Evolutionary conservation across 352 stramenopile species (phyloP), one percentile per base, ranked within the genome.

Genomic region (Hyaloperonospora brassicae): DNA sequence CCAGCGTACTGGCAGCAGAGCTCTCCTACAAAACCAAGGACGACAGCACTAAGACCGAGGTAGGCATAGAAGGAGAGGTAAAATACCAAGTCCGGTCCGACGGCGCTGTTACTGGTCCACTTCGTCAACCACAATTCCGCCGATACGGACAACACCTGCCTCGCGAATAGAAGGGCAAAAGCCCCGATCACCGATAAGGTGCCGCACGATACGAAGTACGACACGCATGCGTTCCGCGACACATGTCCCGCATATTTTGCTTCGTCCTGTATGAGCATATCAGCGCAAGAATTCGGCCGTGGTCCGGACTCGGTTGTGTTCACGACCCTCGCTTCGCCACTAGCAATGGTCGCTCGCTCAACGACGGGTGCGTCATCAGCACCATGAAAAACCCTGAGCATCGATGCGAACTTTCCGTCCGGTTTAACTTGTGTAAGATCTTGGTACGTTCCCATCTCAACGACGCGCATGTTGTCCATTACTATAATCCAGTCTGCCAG

Each of bases 401-500:
- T 72, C 36, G 57, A 64, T 8, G 72, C 63, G 40, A 86, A 71
- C 34, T 68, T 65, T 0, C 76, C 73, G 40, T 74, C 47, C 0
- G 69, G 72, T 11, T 68, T 64, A 1, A 61, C 48, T 25, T 57
- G 61, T 11, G 63, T 76, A 6, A 88, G 46, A 5, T 85, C 66
- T 7, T 78, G 39, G 50, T 78, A 86, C 12, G 75, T 82, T 5
- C 78, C 78, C 63, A 82, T 83, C 43, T 88, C 69, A 21, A 66
- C 72, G 5, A 84, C 72, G 1, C 60, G 66, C 71, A 82, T 81
- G 21, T 82, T 72, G 40, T 85, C 72, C 73, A 88, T 85, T 5
- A 88, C 75, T 31, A 88, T 79, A 44, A 89, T 83, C 76, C 76
- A 86, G 34, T 89, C 67, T 0, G 79, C 74, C 0, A 61, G 46